Base-by-base conservation (phyloP, 2,329 filamentous ascomycete genomes). In the Venturiaceae sp. region DNA sequence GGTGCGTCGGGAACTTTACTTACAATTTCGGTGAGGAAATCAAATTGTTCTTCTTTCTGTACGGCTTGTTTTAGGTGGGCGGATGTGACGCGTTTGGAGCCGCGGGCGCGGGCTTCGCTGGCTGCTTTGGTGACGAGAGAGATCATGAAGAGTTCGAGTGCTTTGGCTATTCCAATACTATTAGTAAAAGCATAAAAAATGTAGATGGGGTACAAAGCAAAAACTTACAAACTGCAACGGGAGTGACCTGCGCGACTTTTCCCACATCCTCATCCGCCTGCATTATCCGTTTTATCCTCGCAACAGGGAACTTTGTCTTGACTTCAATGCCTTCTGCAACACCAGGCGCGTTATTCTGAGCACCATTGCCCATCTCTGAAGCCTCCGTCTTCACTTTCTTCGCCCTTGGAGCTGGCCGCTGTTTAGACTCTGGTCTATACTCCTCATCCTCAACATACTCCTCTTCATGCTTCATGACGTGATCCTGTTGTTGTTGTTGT, bases 231-330 rank as follows among this genome's bases (percentile, higher is more conserved):
- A 97, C 92, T 28, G 92, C 94, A 59, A 96, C 95, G 16, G 92
- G 92, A 0, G 94, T 96, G 62, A 97, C 94, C 73, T 99, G 94
- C 3, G 94, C 92, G 9, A 99, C 94, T 75, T 99, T 99, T 62
- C 94, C 94, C 0, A 99, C 92, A 71, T 99, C 94, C 69, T 99
- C 94, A 68, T 99, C 94, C 11, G 92, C 92, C 75, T 99, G 94
- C 94, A 99, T 97, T 67, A 99, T 97, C 55, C 94, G 85, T 80
- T 99, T 99, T 77, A 99, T 99, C 62, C 94, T 83, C 14, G 94
- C 94, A 33, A 95, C 95, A 1, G 94, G 94, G 68, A 99, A 99
- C 68, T 96, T 96, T 34, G 92, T 97, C 73, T 84, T 89, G 66
- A 99, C 90, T 46, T 90, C 72, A 75, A 96, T 75, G 72, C 56